Conservation (phyloP, 768 basidiomycete genomes). For the Hemileccinum rubropunctum region DNA sequence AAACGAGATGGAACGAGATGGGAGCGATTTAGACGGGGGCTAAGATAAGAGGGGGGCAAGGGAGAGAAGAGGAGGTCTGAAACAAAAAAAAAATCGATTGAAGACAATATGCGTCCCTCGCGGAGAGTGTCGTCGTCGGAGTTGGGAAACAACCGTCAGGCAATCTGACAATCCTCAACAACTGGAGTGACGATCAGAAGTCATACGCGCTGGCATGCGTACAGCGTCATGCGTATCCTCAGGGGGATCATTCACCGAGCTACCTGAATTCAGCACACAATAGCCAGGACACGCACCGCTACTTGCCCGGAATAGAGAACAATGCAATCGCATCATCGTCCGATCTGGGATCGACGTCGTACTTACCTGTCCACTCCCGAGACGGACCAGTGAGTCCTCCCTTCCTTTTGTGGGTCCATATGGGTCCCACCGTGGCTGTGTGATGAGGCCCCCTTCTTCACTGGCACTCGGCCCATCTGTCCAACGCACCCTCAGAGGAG, state of each 20-base stretch:
- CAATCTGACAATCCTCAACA: slow-evolving; percentile 18
- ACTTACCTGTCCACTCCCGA: slow-evolving; percentile 1
- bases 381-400: background rate
- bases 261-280: slow-evolving; percentile 26
- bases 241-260: slow-evolving; percentile 4
- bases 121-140: slow-evolving; percentile 33
- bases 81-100: slow-evolving; percentile 26
- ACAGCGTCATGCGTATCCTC: background rate
- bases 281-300: slow-evolving; percentile 21
- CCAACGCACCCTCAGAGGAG: too few species aligned
- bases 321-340: slow-evolving; percentile 18
- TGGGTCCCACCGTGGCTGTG: slow-evolving; percentile 43
- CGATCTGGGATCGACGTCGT: slow-evolving; percentile 18
- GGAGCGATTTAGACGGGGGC: slow-evolving; percentile 29
- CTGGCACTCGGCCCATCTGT: too few species aligned
- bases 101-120: slow-evolving; percentile 27
- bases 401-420: slow-evolving; percentile 40
- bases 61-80: slow-evolving; percentile 20
- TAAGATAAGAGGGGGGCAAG: slow-evolving; percentile 28
- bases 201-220: background rate
- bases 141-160: slow-evolving; percentile 26
- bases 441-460: background rate
- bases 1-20: slow-evolving; percentile 28
- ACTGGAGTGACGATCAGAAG: background rate
- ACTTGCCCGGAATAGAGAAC: slow-evolving; percentile 26